phyloP scores from a whole-genome alignment of 2,329 filamentous ascomycete species.

The Fusarium xylarioides region DNA sequence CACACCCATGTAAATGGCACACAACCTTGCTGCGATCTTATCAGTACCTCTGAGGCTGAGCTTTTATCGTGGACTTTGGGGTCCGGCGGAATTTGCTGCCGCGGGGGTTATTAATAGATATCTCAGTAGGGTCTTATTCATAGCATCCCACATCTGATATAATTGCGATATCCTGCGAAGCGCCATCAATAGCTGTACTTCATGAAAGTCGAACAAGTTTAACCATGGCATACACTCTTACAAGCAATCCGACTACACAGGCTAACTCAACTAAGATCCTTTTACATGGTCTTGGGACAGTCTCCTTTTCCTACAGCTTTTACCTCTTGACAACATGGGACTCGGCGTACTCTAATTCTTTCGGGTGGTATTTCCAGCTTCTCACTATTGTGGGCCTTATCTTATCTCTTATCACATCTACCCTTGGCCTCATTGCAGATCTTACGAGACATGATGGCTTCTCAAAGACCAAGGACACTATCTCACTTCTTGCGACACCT shows the following conservation, averaged over 20 bases:
- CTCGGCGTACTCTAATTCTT: constrained; percentile 2
- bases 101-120: not conserved
- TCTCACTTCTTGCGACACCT: not conserved
- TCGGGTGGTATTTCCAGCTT: constrained; percentile 12
- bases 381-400: not conserved
- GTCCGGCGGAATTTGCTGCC: not conserved
- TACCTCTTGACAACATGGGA: constrained; percentile 7
- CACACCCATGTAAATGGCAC: not conserved
- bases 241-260: not conserved
- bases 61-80: not conserved
- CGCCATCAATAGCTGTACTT: too few species aligned
- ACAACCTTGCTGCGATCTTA: not conserved
- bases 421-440: not conserved
- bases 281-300: not conserved
- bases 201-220: not conserved
- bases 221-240: not conserved
- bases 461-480: not conserved
- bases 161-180: not conserved
- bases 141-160: not conserved
- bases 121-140: not conserved
- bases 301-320: not conserved
- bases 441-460: not conserved
- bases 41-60: not conserved
- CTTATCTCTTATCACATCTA: not conserved
- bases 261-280: too few species aligned